Conservation (phyloP, 2,329 filamentous ascomycete genomes). For the Verruconis gallopava region DNA sequence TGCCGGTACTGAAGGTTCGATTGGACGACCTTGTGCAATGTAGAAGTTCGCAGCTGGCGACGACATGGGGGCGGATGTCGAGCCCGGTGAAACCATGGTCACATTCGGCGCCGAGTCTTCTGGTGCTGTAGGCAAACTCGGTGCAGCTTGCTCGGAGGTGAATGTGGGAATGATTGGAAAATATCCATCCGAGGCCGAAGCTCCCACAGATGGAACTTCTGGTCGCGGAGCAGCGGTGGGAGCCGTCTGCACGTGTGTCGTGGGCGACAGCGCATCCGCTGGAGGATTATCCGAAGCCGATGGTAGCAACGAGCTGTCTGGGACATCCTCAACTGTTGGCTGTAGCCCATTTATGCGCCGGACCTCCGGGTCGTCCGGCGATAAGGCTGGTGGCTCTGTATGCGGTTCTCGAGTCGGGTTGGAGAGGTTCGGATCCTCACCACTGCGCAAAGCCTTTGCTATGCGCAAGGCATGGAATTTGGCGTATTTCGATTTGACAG, state of each 20-base stretch:
- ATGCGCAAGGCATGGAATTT: constrained; percentile 94
- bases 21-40: constrained; percentile 4
- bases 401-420: constrained; percentile 57
- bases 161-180: constrained; percentile 43
- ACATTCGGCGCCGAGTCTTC: constrained; percentile 3
- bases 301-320: constrained; percentile 42
- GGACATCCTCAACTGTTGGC: constrained; percentile 46
- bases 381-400: constrained; percentile 38
- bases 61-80: constrained; percentile 8
- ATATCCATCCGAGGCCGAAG: constrained; percentile 41
- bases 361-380: constrained; percentile 53
- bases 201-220: constrained; percentile 41
- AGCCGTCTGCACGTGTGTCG: constrained; percentile 7
- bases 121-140: constrained; percentile 24
- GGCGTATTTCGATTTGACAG: constrained; percentile 85
- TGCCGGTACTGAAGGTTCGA: no score
- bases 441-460: constrained; percentile 77
- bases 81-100: constrained; percentile 1
- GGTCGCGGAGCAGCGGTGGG: constrained; percentile 18
- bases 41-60: constrained; percentile 13
- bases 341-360: constrained; percentile 37
- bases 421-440: constrained; percentile 80
- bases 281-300: constrained; percentile 18
- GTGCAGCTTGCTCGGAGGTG: constrained; percentile 24
- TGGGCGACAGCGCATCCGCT: constrained; percentile 9